A percentile compares a stretch with the other conserved stretches of the same genome.
These are phyloP conservation scores for Colletotrichum tanaceti DNA, from an alignment of 2,329 filamentous ascomycete species.

Conservation along the genomic window DNA sequence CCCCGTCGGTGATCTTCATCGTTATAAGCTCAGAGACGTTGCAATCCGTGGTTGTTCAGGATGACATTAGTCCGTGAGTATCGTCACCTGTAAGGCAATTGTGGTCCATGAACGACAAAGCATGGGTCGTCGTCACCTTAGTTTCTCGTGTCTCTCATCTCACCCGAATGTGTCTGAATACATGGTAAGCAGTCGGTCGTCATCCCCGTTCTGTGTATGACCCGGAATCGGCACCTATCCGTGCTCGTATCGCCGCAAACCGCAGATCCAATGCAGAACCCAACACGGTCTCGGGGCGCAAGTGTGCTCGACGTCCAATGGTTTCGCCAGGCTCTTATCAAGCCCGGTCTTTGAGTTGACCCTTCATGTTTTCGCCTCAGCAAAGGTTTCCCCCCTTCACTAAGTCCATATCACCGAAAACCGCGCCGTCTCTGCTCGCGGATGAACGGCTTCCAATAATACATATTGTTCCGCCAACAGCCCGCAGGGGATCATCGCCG, in stretches of 20 bases:
- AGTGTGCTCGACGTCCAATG: not conserved
- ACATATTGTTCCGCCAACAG: too few species aligned
- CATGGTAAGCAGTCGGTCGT: not conserved
- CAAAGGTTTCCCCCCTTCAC: constrained; percentile 5
- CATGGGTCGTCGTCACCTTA: too few species aligned
- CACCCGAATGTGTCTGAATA: not conserved
- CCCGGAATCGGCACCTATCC: not conserved
- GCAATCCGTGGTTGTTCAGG: too few species aligned
- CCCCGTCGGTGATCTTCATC: not conserved
- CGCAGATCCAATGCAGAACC: not conserved
- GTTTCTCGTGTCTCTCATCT: not conserved
- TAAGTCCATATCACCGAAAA: not conserved
- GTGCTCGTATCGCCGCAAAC: not conserved
- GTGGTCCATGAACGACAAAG: too few species aligned
- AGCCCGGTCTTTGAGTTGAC: not conserved
- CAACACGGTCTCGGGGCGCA: not conserved
- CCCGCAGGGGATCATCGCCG: not conserved
- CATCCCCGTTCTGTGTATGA: not conserved
- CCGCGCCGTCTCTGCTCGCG: not conserved
- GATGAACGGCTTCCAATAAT: not conserved
- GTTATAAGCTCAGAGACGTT: too few species aligned
- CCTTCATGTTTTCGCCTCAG: not conserved
- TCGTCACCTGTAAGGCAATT: too few species aligned
- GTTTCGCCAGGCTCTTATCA: not conserved
- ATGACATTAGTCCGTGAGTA: too few species aligned